These are phyloP conservation scores for Pichia cabralensis DNA, from an alignment of 805 yeast species.

Conservation along the genomic window DNA sequence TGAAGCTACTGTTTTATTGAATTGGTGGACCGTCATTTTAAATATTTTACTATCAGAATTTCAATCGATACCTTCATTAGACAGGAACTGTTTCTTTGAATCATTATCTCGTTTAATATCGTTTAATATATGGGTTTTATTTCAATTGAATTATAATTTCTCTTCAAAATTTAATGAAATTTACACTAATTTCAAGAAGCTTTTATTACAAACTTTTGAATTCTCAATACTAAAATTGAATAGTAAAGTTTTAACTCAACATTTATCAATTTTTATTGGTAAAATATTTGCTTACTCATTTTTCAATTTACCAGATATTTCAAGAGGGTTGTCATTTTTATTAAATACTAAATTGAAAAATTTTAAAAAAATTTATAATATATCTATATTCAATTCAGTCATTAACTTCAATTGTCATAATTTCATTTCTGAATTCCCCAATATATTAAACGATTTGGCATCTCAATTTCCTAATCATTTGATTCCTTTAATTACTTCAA, in stretches of 20 bases:
- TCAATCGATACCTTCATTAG: slow-evolving; percentile 32
- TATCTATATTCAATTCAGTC: no score
- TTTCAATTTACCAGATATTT: slow-evolving; percentile 43
- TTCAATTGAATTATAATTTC: slow-evolving; percentile 7
- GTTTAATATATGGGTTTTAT: slow-evolving; percentile 34
- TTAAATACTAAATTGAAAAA: slow-evolving; percentile 43
- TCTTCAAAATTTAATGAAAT: slow-evolving; percentile 15
- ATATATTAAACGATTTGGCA: slow-evolving; percentile 8
- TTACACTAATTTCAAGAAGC: slow-evolving; percentile 20
- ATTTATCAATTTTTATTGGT: slow-evolving; percentile 57
- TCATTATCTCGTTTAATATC: slow-evolving; percentile 42
- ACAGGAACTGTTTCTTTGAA: slow-evolving; percentile 44
- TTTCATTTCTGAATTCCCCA: background rate
- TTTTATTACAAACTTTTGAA: slow-evolving; percentile 43
- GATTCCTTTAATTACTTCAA: slow-evolving; percentile 14
- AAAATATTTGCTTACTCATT: slow-evolving; percentile 60
- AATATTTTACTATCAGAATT: slow-evolving; percentile 19
- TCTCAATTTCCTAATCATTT: slow-evolving; percentile 19
- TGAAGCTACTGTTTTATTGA: slow-evolving; percentile 19
- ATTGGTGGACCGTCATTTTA: slow-evolving; percentile 48
- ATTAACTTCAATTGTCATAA: background rate
- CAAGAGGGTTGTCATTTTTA: slow-evolving; percentile 46
- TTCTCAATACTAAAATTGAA: slow-evolving; percentile 39
- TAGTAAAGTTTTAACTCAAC: slow-evolving; percentile 41
- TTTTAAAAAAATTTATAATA: slow-evolving; percentile 24